Conservation (phyloP, 805 yeast species). For the Kockiozyma suomiensis region DNA sequence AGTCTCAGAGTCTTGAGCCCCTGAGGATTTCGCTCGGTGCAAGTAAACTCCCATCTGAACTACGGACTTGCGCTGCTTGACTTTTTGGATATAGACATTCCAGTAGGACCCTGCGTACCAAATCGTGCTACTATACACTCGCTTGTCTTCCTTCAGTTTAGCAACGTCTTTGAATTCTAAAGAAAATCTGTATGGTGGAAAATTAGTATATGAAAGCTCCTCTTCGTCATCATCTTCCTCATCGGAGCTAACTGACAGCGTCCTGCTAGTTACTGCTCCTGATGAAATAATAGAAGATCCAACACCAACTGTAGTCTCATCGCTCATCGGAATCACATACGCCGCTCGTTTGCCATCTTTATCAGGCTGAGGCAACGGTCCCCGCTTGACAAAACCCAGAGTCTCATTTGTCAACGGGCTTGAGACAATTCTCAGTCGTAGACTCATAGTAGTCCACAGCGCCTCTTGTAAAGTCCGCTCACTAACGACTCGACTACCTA, state of each 20-base stretch:
- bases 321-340: conserved; percentile 44
- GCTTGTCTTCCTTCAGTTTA: conserved; percentile 48
- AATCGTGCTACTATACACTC: conserved; percentile 55
- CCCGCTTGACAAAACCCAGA: conserved; percentile 13
- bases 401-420: conserved; percentile 26
- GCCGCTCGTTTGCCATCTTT: conserved; percentile 5
- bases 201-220: conserved; percentile 39
- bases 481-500: conserved; percentile 47
- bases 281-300: conserved; percentile 42
- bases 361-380: conserved; percentile 4
- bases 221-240: conserved; percentile 9
- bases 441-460: conserved; percentile 52
- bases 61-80: conserved; percentile 43
- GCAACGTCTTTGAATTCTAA: conserved; percentile 55
- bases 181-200: conserved; percentile 59
- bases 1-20: neutral
- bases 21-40: conserved; percentile 49
- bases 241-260: neutral
- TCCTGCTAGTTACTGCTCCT: neutral
- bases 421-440: conserved; percentile 48
- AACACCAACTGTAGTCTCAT: conserved; percentile 53
- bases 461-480: conserved; percentile 50
- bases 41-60: conserved; percentile 60
- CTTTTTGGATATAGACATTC: conserved; percentile 58
- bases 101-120: conserved; percentile 68